phyloP scores from a whole-genome alignment of 495 filamentous ascomycete species.

The Amniculicola lignicola region DNA sequence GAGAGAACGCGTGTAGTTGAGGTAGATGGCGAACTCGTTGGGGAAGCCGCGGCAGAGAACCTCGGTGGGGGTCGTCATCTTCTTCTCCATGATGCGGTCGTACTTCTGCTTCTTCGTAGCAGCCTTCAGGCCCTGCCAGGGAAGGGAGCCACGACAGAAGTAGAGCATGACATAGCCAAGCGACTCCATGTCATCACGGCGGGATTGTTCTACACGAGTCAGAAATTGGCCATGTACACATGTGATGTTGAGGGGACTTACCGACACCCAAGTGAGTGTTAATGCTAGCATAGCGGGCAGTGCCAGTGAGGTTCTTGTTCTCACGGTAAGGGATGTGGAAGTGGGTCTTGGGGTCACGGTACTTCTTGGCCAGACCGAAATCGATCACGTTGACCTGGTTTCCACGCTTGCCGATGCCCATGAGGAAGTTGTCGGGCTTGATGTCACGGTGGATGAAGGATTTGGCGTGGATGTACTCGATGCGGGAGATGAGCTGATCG shows the following conservation, averaged over 20 bases:
- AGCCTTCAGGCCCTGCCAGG: conserved; percentile 99
- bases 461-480: conserved; percentile 99
- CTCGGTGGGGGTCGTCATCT: conserved; percentile 99
- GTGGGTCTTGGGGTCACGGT: conserved; percentile 99
- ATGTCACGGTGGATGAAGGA: conserved; percentile 99
- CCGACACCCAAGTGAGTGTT: conserved; percentile 97
- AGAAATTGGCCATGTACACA: conserved; percentile 30
- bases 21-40: conserved; percentile 99
- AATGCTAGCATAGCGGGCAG: conserved; percentile 97
- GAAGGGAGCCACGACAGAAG: conserved; percentile 98
- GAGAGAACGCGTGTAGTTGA: conserved; percentile 98
- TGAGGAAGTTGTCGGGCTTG: conserved; percentile 99
- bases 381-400: conserved; percentile 99
- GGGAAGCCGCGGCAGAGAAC: conserved; percentile 99
- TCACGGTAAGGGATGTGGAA: conserved; percentile 99
- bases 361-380: conserved; percentile 99
- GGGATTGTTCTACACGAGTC: conserved; percentile 76
- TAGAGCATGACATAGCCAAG: conserved; percentile 99
- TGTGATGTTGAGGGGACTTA: conserved; percentile 43
- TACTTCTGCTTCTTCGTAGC: conserved; percentile 99
- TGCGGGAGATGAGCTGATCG: conserved; percentile 98
- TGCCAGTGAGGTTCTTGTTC: conserved; percentile 99
- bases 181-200: conserved; percentile 99
- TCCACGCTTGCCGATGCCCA: conserved; percentile 99
- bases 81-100: conserved; percentile 99